Conservation (phyloP, 2,329 filamentous ascomycete species). For the Aspergillus brunneoviolaceus region DNA sequence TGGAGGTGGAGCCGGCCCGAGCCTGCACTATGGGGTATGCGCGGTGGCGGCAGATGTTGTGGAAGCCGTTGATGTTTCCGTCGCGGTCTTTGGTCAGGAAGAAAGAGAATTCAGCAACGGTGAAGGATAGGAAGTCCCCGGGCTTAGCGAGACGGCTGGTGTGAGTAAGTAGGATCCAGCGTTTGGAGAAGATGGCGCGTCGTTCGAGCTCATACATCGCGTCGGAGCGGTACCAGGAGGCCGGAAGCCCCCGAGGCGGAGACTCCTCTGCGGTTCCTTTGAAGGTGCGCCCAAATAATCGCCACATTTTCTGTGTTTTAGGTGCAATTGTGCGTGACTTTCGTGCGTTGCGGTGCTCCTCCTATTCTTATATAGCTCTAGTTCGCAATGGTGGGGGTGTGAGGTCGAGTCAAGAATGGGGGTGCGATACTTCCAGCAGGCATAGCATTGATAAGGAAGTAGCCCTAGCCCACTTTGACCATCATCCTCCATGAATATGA, state of each 20-base stretch:
- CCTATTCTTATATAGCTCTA: too few species aligned
- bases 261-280: not conserved
- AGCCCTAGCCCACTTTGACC: too few species aligned
- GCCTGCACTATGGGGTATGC: conserved; percentile 19
- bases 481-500: too few species aligned
- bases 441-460: too few species aligned
- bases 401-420: too few species aligned
- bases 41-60: conserved; percentile 28
- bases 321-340: too few species aligned
- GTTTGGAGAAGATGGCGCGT: conserved; percentile 28
- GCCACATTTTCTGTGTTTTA: conserved; percentile 6
- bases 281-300: conserved; percentile 2
- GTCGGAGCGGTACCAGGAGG: conserved; percentile 29
- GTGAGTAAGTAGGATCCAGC: conserved; percentile 26
- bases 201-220: conserved; percentile 27
- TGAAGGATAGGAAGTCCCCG: conserved; percentile 21
- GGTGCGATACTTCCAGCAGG: too few species aligned
- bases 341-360: too few species aligned
- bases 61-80: conserved; percentile 20
- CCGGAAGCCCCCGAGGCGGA: conserved; percentile 19
- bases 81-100: conserved; percentile 11
- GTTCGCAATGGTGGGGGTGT: too few species aligned
- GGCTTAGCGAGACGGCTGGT: conserved; percentile 21
- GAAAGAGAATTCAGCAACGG: conserved; percentile 11
- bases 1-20: conserved; percentile 16